These are phyloP conservation scores for Pseudotsuga menziesii DNA, from an alignment of 75 land plant species.

Conservation along the genomic window DNA sequence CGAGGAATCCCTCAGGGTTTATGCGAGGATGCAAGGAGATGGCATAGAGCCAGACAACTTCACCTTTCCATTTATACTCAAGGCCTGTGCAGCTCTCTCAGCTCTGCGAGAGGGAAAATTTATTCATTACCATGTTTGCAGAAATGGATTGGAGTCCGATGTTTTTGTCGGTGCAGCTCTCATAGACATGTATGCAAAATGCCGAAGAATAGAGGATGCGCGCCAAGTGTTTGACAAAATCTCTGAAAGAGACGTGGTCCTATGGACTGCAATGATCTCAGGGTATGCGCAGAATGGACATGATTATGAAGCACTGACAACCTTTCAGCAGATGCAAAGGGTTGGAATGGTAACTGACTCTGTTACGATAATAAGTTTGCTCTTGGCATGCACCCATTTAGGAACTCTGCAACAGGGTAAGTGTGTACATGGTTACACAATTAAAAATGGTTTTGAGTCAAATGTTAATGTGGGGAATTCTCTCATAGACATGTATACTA, in stretches of 20 bases:
- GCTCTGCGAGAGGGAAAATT: conserved; percentile 15
- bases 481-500: conserved; percentile 65
- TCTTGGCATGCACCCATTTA: conserved; percentile 1
- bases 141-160: conserved; percentile 24
- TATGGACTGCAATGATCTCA: conserved; percentile 33
- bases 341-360: conserved; percentile 13
- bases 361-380: conserved; percentile 17
- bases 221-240: conserved; percentile 27
- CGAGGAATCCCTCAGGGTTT: conserved; percentile 26
- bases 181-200: conserved; percentile 31
- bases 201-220: conserved; percentile 19
- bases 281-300: conserved; percentile 19
- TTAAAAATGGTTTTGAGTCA: conserved; percentile 21
- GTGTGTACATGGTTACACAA: conserved; percentile 32
- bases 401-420: conserved; percentile 17
- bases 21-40: conserved; percentile 8
- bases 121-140: conserved; percentile 16
- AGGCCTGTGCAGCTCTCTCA: conserved; percentile 18
- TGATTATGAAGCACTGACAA: conserved; percentile 11
- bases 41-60: conserved; percentile 25
- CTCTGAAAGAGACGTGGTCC: conserved; percentile 17
- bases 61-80: conserved; percentile 27
- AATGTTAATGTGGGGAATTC: conserved; percentile 41
- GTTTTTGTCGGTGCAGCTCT: conserved; percentile 29
- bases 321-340: conserved; percentile 14